Percentiles rank a stretch among this genome's conserved stretches.
These are phyloP conservation scores for Rhododendron molle DNA, from an alignment of 148 eudicot genomes.

Conservation along the genomic window DNA sequence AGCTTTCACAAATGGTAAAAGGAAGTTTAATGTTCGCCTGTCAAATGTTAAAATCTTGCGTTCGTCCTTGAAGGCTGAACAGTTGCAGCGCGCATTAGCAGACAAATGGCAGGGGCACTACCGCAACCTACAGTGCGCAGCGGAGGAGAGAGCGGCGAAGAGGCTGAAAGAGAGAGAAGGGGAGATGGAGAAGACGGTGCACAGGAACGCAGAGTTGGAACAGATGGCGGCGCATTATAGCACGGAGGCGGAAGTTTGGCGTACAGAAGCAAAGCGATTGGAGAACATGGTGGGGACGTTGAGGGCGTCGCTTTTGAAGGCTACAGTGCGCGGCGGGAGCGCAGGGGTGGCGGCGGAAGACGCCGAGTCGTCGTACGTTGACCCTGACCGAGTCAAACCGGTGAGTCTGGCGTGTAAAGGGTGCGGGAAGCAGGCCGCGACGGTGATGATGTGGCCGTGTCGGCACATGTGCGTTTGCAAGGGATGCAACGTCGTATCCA, in stretches of 20 bases:
- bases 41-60: background rate
- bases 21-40: no score
- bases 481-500: background rate
- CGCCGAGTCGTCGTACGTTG: slow-evolving; percentile 1
- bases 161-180: slow-evolving; percentile 1
- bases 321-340: background rate
- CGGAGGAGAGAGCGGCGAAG: slow-evolving; percentile 11
- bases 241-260: slow-evolving; percentile 1
- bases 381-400: slow-evolving; percentile 4
- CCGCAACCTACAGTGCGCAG: background rate
- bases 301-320: background rate
- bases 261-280: background rate
- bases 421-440: slow-evolving; percentile 3
- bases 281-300: background rate
- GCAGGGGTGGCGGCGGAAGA: background rate
- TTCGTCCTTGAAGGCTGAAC: background rate
- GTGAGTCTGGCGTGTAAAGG: background rate
- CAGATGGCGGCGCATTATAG: background rate
- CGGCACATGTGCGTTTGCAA: slow-evolving; percentile 12
- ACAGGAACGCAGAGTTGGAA: slow-evolving; percentile 5
- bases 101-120: slow-evolving; percentile 14
- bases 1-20: no score
- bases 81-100: slow-evolving; percentile 8
- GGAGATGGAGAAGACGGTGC: background rate
- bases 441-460: slow-evolving; percentile 16